Evolutionary conservation across 2,329 filamentous ascomycete genomes (phyloP), one percentile per base, ranked within the genome.

Genomic region (Colletotrichum camelliae): DNA sequence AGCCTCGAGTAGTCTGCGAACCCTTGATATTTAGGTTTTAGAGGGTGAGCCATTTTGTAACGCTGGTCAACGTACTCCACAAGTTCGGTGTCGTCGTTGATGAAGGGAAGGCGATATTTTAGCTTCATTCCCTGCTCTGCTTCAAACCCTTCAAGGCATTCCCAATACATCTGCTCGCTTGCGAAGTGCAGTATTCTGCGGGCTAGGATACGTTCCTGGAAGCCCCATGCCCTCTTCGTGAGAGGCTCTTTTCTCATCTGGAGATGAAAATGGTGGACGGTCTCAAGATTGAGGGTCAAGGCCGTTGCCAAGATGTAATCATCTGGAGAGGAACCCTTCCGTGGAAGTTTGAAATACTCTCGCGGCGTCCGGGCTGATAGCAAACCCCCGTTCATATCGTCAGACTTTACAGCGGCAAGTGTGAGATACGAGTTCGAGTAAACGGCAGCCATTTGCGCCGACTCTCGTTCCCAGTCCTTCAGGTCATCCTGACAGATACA

Each of bases 201-300:
- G 0, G 81, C 80, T 5, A 83, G 37, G 0, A 81, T 52, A 4
- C 82, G 79, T 16, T 83, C 82, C 2, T 83, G 82, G 5, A 82
- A 80, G 4, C 79, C 79, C 82, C 82, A 83, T 0, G 79, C 82
- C 2, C 82, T 77, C 3, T 29, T 70, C 8, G 55, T 39, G 10
- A 77, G n/a, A n/a, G 75, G 75, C 15, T 72, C 67, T 5, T 52
- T 31, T n/a, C 5, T 27, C 72, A 75, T 75, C 6, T 21, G 6
- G 9, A 57, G 4, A 21, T 75, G 72, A 10, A 62, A 33, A 7
- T 72, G 24, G 7, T 57, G 58, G 4, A 69, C 64, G 7, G 67
- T 7, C 4, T 75, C 72, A 4, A 35, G 52, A 27, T 68, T 64
- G 8, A 75, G 67, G 21, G 75, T 48, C 12, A 71, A 7, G 3